Percentiles rank a stretch among this genome's conserved stretches.
phyloP scores from a whole-genome alignment of 257 asterid species.

The Solanum chiquidenum region DNA sequence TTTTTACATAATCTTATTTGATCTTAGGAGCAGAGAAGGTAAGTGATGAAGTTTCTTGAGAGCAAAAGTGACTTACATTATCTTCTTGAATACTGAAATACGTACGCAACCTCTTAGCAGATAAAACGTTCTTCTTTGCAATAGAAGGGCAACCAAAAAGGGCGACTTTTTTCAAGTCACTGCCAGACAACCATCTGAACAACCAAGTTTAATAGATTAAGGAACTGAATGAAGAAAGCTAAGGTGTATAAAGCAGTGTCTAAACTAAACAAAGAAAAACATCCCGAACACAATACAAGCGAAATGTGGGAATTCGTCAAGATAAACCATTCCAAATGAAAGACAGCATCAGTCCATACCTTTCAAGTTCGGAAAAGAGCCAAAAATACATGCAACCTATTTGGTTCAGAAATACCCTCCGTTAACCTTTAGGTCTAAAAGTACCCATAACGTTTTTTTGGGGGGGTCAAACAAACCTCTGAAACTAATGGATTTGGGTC shows the following conservation, averaged over 20 bases:
- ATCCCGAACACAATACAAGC: not conserved
- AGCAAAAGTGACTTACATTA: slow-evolving; percentile 26
- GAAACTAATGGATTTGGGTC: not conserved
- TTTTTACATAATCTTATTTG: not conserved
- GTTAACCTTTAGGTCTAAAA: not conserved
- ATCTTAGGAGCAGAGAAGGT: not conserved
- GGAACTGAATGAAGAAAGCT: not conserved
- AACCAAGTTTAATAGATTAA: slow-evolving; percentile 13
- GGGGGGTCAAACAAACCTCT: not conserved
- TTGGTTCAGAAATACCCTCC: not conserved
- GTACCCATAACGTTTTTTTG: not conserved
- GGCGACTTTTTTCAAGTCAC: slow-evolving; percentile 69
- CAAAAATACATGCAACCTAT: not conserved
- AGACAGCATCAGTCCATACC: not conserved
- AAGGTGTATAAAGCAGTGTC: not conserved
- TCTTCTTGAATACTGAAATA: slow-evolving; percentile 61
- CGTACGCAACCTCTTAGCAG: slow-evolving; percentile 61
- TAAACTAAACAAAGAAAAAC: not conserved
- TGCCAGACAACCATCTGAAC: slow-evolving; percentile 79
- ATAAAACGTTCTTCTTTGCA: slow-evolving; percentile 20
- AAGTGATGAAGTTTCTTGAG: not conserved
- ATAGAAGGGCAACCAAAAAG: slow-evolving; percentile 75
- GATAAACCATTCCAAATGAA: not conserved
- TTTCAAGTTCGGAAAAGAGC: not conserved
- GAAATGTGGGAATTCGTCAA: not conserved